These are phyloP conservation scores for Candida wancherniae DNA, from an alignment of 805 yeast genomes.

Conservation along the genomic window DNA sequence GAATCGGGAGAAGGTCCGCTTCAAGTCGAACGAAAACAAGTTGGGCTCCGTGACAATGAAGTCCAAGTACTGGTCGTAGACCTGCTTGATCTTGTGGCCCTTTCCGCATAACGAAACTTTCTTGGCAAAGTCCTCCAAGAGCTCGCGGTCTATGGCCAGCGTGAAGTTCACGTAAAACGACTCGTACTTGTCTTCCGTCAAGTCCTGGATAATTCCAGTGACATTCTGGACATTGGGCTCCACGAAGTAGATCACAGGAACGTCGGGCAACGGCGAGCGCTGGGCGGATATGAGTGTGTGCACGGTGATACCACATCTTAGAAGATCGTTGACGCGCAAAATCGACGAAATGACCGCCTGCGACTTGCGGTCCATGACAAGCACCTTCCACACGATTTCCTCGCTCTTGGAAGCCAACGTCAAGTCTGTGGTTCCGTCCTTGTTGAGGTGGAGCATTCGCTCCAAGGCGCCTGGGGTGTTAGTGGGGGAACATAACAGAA, in stretches of 20 bases:
- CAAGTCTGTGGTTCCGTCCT: constrained; percentile 50
- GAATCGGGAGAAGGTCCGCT: constrained; percentile 60
- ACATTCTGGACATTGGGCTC: constrained; percentile 82
- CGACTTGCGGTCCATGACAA: constrained; percentile 75
- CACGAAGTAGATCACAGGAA: constrained; percentile 89
- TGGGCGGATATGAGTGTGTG: constrained; percentile 70
- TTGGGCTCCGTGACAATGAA: constrained; percentile 92
- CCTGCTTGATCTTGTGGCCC: constrained; percentile 72
- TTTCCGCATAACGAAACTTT: constrained; percentile 70
- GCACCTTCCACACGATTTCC: constrained; percentile 85
- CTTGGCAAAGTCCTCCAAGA: constrained; percentile 85
- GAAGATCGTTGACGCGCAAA: constrained; percentile 84
- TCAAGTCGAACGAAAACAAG: constrained; percentile 72
- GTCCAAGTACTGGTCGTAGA: constrained; percentile 90
- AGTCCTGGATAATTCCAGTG: constrained; percentile 61
- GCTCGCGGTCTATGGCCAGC: constrained; percentile 66
- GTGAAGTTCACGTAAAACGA: constrained; percentile 82
- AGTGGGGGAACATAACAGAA: not conserved
- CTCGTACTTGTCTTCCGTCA: constrained; percentile 71
- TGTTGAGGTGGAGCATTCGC: constrained; percentile 81
- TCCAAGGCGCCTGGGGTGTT: constrained; percentile 40
- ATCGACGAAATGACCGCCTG: constrained; percentile 87
- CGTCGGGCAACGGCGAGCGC: constrained; percentile 86
- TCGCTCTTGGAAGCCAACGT: constrained; percentile 54
- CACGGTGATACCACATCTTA: constrained; percentile 87